phyloP scores from a whole-genome alignment of 2,329 filamentous ascomycete genomes.

The Cladosporium sp. region DNA sequence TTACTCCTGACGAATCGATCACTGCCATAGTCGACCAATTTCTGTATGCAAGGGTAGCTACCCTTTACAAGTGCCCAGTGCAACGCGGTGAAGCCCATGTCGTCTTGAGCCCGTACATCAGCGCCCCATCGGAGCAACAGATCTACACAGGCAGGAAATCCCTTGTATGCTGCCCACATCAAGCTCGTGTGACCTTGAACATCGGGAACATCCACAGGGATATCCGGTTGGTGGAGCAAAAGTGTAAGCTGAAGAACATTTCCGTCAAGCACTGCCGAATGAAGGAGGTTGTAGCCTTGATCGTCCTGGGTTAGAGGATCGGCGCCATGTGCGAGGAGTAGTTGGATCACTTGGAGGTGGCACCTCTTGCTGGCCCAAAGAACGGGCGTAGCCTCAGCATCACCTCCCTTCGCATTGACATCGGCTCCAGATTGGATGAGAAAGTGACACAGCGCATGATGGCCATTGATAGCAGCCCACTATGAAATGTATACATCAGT shows the following conservation, averaged over 20 bases:
- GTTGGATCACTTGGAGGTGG: constrained; percentile 92
- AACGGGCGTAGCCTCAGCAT: constrained; percentile 86
- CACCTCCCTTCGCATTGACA: constrained; percentile 91
- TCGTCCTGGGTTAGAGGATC: constrained; percentile 89
- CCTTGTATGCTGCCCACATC: constrained; percentile 99
- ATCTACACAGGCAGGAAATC: constrained; percentile 86
- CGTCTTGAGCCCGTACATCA: constrained; percentile 82
- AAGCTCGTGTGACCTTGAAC: constrained; percentile 86
- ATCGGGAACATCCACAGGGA: constrained; percentile 87
- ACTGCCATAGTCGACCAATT: constrained; percentile 90
- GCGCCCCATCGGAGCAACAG: constrained; percentile 92
- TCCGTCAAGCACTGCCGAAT: constrained; percentile 94
- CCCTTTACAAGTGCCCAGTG: constrained; percentile 98
- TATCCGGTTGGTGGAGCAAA: constrained; percentile 80
- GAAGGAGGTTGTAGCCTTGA: constrained; percentile 96
- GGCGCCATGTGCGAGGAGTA: constrained; percentile 84
- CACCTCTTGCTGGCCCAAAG: constrained; percentile 97
- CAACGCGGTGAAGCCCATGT: constrained; percentile 87
- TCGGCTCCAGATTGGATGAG: constrained; percentile 81
- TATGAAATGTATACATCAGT: constrained; percentile 35
- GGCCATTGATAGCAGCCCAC: constrained; percentile 99
- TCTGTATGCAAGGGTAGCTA: constrained; percentile 81
- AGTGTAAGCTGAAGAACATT: constrained; percentile 87
- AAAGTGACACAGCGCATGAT: constrained; percentile 95
- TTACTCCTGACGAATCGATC: constrained; percentile 87